Conservation (phyloP, 768 basidiomycete species). For the Kwoniella pini region DNA sequence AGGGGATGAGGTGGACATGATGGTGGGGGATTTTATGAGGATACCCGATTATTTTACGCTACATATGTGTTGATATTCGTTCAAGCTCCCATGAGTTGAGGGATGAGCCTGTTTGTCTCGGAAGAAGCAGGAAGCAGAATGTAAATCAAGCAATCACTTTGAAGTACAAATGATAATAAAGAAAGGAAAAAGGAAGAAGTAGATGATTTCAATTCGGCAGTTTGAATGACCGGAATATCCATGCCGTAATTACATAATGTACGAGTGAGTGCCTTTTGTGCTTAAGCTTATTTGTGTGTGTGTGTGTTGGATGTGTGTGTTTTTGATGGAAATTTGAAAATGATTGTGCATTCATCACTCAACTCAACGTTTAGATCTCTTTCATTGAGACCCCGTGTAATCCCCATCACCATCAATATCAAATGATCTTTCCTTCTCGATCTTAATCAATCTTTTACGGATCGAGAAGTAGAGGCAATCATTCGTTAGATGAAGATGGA, state of each 20-base stretch:
- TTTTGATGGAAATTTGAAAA: not conserved
- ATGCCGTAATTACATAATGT: slow-evolving; percentile 13
- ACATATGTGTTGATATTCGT: no score
- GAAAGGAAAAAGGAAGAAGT: not conserved
- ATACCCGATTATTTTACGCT: no score
- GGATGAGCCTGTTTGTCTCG: no score
- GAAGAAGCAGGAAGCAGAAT: no score
- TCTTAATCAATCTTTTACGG: not conserved
- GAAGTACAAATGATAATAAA: not conserved
- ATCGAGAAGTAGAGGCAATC: not conserved
- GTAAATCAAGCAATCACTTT: no score
- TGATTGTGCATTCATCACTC: not conserved
- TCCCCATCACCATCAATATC: slow-evolving; percentile 1
- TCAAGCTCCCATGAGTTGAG: no score
- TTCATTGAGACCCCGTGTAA: no score
- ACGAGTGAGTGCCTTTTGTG: not conserved
- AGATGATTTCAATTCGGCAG: not conserved
- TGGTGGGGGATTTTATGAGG: no score
- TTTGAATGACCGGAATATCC: not conserved
- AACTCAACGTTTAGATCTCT: no score
- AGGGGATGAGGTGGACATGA: slow-evolving; percentile 6
- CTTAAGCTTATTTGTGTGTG: not conserved
- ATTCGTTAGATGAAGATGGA: slow-evolving; percentile 2
- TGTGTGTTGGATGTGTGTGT: not conserved
- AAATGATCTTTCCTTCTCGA: not conserved